These are phyloP conservation scores for Wickerhamiella sergipiensis DNA, from an alignment of 805 yeast genomes.

Conservation along the genomic window DNA sequence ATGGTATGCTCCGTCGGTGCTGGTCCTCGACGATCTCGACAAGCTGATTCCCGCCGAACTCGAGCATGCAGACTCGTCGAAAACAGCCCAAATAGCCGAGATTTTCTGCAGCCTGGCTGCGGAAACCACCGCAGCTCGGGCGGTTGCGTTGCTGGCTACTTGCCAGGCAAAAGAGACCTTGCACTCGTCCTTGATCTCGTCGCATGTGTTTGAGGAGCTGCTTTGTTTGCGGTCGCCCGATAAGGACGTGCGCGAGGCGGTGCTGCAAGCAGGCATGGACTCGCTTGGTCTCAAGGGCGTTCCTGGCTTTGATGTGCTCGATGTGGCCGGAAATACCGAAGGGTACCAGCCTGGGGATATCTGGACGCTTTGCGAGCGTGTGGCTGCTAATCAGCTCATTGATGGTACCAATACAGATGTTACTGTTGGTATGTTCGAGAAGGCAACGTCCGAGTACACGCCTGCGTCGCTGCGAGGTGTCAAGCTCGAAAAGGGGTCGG, in stretches of 20 bases:
- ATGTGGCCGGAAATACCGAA: constrained; percentile 57
- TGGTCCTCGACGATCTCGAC: constrained; percentile 70
- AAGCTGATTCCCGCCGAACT: constrained; percentile 53
- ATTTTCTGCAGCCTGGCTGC: constrained; percentile 36
- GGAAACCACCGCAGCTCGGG: constrained; percentile 28
- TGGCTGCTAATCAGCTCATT: constrained; percentile 8
- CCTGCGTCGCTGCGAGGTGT: constrained; percentile 82
- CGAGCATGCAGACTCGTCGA: constrained; percentile 44
- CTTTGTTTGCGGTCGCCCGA: constrained; percentile 54
- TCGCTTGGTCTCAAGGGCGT: constrained; percentile 10
- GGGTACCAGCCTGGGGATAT: constrained; percentile 82
- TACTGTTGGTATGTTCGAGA: constrained; percentile 29
- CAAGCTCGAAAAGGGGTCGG: constrained; percentile 61
- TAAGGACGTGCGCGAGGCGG: constrained; percentile 40
- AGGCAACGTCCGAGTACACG: constrained; percentile 51
- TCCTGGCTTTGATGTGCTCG: constrained; percentile 30
- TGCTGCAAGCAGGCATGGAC: constrained; percentile 33
- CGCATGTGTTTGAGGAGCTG: constrained; percentile 56
- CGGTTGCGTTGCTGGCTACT: constrained; percentile 47
- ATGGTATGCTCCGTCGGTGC: constrained; percentile 68
- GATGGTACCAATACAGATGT: background rate
- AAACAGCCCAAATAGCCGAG: constrained; percentile 54
- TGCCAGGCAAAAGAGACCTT: constrained; percentile 51
- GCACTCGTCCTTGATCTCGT: constrained; percentile 45
- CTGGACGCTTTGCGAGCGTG: constrained; percentile 55